Evolutionary conservation across 2,329 filamentous ascomycete species (phyloP), one percentile per base, ranked within the genome.

Genomic region (Botryotinia narcissicola): DNA sequence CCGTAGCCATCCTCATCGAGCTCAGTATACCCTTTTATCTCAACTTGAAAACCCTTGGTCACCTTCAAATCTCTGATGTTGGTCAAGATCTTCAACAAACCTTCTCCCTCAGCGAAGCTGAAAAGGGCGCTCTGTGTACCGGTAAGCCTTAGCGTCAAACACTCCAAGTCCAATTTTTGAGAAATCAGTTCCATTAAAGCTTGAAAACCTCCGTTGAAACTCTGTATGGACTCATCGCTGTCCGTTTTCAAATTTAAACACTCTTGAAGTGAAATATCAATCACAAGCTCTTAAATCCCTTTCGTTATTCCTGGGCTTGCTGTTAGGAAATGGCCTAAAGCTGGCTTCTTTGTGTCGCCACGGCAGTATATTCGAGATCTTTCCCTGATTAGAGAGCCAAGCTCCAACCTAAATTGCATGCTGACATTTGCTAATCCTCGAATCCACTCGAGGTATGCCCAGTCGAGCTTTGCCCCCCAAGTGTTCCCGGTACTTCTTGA

Each of bases 201-300:
- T 0, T 0, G 0, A 51, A 51, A 25, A 10, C 1, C 0, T 25
- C 0, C 4, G 9, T 51, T 51, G 22, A 5, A 0, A 25, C 46
- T 48, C 9, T 8, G 6, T 14, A 32, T 14, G 4, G 32, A 64
- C 29, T n/a, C 32, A 7, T 16, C 12, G 32, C 25, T 14, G 35
- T 12, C 14, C 5, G 4, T 35, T 5, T 35, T 4, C 35, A 35
- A 35, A 35, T 35, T 4, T 35, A 35, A 35, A 35, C 5, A 35
- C 1, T 35, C 4, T 35, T 35, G 4, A 35, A 5, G 35, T 35
- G 35, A 35, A 35, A 35, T 35, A 35, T 35, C 8, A 25, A 66
- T 25, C 3, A 20, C 25, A 51, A 66, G 32, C 12, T 51, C 25
- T 48, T 67, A 29, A 9, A 67, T 7, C 6, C 63, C 44, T 9